Conservation (phyloP, 768 basidiomycete genomes). For the Russula abietina region DNA sequence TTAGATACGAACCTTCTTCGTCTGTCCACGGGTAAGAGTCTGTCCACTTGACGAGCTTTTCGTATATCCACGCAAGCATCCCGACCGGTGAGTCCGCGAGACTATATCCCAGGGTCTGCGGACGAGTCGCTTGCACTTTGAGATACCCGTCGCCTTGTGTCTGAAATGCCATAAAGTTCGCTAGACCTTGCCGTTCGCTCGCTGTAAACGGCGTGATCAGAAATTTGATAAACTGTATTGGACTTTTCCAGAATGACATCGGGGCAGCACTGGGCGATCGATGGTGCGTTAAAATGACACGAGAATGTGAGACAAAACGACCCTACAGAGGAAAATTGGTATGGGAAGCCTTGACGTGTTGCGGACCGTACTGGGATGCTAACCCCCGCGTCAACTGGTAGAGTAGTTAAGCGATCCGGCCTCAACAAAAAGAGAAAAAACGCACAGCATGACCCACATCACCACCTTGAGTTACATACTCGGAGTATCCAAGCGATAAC, state of each 20-base stretch:
- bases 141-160: slow-evolving; percentile 33
- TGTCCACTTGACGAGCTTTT: slow-evolving; percentile 32
- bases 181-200: slow-evolving; percentile 28
- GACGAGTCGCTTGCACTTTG: slow-evolving; percentile 30
- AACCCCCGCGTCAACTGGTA: slow-evolving; percentile 29
- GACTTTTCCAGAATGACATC: slow-evolving; percentile 19
- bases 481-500: slow-evolving; percentile 28
- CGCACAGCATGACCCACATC: slow-evolving; percentile 41
- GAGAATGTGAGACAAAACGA: neutral
- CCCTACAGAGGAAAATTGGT: slow-evolving; percentile 32
- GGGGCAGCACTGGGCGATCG: slow-evolving; percentile 4
- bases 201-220: slow-evolving; percentile 30
- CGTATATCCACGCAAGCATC: slow-evolving; percentile 36
- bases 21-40: slow-evolving; percentile 53
- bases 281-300: neutral
- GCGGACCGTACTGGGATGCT: slow-evolving; percentile 28
- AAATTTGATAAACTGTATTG: slow-evolving; percentile 30
- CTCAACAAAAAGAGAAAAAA: neutral
- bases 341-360: slow-evolving; percentile 33
- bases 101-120: slow-evolving; percentile 41
- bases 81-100: slow-evolving; percentile 55
- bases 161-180: slow-evolving; percentile 24
- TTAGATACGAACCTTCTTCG: slow-evolving; percentile 45
- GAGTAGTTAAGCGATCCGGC: neutral
- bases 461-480: slow-evolving; percentile 43